A percentile compares a stretch with the other conserved stretches of the same genome.
These are phyloP conservation scores for Daldinia grandis DNA, from an alignment of 495 filamentous ascomycete species.

Conservation along the genomic window DNA sequence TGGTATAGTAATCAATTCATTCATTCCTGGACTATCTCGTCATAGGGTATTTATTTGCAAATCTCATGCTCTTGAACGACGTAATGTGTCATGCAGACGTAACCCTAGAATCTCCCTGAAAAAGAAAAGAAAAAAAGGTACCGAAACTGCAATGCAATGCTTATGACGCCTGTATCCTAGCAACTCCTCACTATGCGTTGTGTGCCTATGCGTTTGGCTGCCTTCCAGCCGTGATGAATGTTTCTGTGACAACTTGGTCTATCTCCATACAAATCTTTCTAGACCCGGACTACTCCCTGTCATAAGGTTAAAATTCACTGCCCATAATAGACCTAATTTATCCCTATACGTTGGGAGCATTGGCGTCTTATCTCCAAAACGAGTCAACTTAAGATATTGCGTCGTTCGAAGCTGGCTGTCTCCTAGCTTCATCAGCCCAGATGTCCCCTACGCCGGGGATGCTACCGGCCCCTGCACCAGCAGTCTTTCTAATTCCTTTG, in stretches of 20 bases:
- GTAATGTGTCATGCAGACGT: slow-evolving; percentile 8
- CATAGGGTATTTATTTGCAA: slow-evolving; percentile 32
- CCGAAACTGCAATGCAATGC: slow-evolving; percentile 15
- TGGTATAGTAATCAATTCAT: slow-evolving; percentile 9
- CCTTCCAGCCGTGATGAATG: background rate
- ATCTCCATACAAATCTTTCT: background rate
- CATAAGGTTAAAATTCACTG: background rate
- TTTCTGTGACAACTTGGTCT: background rate
- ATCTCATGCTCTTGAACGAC: slow-evolving; percentile 10
- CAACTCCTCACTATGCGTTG: slow-evolving; percentile 19
- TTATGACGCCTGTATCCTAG: slow-evolving; percentile 38
- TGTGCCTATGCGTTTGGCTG: background rate
- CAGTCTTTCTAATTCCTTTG: slow-evolving; percentile 46
- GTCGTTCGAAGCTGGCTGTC: slow-evolving; percentile 1
- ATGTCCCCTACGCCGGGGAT: slow-evolving; percentile 37
- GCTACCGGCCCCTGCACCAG: background rate
- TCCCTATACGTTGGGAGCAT: background rate
- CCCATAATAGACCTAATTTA: background rate
- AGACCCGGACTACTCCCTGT: background rate
- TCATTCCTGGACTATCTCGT: slow-evolving; percentile 11
- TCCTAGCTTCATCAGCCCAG: slow-evolving; percentile 31
- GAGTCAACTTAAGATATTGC: slow-evolving; percentile 4
- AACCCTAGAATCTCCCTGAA: slow-evolving; percentile 10
- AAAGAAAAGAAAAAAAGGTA: too few species aligned
- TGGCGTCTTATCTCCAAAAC: background rate